Conservation (phyloP, 2,329 filamentous ascomycete genomes). For the Thelonectria rubi region DNA sequence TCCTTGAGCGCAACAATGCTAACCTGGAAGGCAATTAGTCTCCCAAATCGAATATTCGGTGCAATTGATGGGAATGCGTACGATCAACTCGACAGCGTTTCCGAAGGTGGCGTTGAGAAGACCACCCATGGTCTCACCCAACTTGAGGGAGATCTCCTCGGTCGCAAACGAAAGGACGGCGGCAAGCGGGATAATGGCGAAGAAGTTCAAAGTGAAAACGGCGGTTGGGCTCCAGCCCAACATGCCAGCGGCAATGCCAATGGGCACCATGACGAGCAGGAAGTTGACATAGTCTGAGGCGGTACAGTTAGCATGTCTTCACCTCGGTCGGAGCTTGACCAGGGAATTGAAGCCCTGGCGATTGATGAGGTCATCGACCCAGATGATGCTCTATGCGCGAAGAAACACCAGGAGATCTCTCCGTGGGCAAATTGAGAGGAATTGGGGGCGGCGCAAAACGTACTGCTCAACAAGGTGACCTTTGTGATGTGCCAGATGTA, state of each 20-base stretch:
- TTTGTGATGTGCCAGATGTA: slow-evolving; percentile 65
- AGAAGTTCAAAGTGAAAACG: slow-evolving; percentile 81
- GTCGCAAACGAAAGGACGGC: slow-evolving; percentile 80
- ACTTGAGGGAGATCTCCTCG: slow-evolving; percentile 76
- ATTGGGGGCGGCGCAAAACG: slow-evolving; percentile 42
- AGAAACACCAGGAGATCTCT: background rate
- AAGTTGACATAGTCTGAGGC: slow-evolving; percentile 68
- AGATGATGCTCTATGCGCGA: background rate
- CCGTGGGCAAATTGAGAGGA: background rate
- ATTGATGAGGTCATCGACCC: background rate
- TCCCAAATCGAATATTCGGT: background rate
- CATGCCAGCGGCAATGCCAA: slow-evolving; percentile 74
- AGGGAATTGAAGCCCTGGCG: no score
- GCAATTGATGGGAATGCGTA: slow-evolving; percentile 48
- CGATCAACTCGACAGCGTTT: slow-evolving; percentile 83
- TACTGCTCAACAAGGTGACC: slow-evolving; percentile 67
- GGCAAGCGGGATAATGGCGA: slow-evolving; percentile 80
- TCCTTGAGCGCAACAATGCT: slow-evolving; percentile 89
- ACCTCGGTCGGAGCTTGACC: background rate
- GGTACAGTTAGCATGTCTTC: slow-evolving; percentile 18
- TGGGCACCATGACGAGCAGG: slow-evolving; percentile 76
- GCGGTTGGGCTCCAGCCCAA: slow-evolving; percentile 70
- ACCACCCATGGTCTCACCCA: slow-evolving; percentile 79
- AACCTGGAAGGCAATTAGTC: slow-evolving; percentile 64
- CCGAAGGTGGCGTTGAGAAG: slow-evolving; percentile 81